Evolutionary conservation across 1,284 basidiomycete species (phyloP).

Genomic region (Xerocomus minutiporus): DNA sequence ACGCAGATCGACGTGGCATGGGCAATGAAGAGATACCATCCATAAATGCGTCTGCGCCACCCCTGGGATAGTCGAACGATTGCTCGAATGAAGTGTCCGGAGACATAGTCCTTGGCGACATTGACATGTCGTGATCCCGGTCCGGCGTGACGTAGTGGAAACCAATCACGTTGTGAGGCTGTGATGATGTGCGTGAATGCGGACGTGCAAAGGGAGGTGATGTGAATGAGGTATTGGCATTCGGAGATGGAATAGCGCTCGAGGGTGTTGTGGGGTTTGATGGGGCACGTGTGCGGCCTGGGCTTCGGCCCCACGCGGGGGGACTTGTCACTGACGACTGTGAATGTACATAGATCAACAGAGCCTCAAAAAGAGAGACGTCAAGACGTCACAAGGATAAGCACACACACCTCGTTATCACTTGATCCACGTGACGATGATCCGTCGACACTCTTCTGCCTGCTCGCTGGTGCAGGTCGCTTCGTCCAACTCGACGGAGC

Average conservation of each 20-base stretch:
- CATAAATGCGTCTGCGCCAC: constrained; percentile 24
- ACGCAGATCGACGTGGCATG: constrained; percentile 34
- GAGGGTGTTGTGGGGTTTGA: constrained; percentile 63
- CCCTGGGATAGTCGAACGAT: constrained; percentile 33
- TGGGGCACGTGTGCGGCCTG: constrained; percentile 51
- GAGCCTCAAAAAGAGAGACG: constrained; percentile 5
- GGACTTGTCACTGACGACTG: constrained; percentile 37
- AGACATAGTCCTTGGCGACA: constrained; percentile 35
- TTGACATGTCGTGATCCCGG: constrained; percentile 30
- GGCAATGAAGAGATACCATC: constrained; percentile 38
- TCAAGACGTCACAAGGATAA: background rate
- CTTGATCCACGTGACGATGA: constrained; percentile 43
- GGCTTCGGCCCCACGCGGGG: constrained; percentile 39
- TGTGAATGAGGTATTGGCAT: constrained; percentile 29
- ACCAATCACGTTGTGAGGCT: constrained; percentile 38
- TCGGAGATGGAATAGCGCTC: constrained; percentile 31
- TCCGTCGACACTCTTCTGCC: constrained; percentile 67
- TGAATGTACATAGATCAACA: constrained; percentile 5
- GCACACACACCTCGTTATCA: constrained; percentile 60
- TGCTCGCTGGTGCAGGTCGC: constrained; percentile 54
- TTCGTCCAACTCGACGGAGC: constrained; percentile 73
- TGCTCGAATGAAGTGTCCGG: constrained; percentile 39
- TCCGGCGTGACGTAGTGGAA: constrained; percentile 30
- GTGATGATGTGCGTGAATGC: constrained; percentile 56
- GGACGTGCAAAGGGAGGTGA: constrained; percentile 48